These are phyloP conservation scores for Dryas drummondii DNA, from an alignment of 306 rosid genomes.

Conservation along the genomic window DNA sequence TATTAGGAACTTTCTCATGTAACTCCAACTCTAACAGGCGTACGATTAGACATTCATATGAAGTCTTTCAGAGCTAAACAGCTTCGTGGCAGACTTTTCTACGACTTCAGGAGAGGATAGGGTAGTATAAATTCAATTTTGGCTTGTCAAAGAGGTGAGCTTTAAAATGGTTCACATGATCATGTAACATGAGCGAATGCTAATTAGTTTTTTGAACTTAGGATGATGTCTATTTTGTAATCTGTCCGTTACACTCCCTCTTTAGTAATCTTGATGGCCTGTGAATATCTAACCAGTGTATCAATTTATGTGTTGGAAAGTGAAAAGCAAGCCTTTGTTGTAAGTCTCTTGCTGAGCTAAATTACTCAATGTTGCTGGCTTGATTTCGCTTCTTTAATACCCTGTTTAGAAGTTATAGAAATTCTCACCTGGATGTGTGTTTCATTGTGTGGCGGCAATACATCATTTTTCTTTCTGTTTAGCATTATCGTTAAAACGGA, in stretches of 20 bases:
- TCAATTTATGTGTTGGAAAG: conserved; percentile 1
- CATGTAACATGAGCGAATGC: conserved; percentile 21
- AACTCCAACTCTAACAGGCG: conserved; percentile 43
- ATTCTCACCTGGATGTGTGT: no score
- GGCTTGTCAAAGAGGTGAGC: conserved; percentile 20
- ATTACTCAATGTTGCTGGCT: not conserved
- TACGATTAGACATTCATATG: conserved; percentile 36
- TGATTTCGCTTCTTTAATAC: not conserved
- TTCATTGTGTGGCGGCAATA: no score
- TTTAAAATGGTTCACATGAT: conserved; percentile 25
- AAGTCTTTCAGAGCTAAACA: conserved; percentile 24
- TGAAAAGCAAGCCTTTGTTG: not conserved
- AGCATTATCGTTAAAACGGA: no score
- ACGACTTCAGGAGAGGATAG: conserved; percentile 34
- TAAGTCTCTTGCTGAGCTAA: not conserved
- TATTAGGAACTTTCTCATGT: conserved; percentile 49
- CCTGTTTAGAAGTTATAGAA: no score
- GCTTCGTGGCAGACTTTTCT: conserved; percentile 25
- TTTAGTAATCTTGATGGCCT: conserved; percentile 32
- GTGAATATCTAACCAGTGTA: conserved; percentile 33
- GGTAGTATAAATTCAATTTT: conserved; percentile 23
- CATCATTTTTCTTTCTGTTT: no score
- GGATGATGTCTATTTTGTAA: conserved; percentile 24
- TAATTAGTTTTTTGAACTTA: not conserved
- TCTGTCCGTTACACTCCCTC: conserved; percentile 12